Base-by-base conservation (phyloP, 352 stramenopile species). In the Phytophthora quininea region DNA sequence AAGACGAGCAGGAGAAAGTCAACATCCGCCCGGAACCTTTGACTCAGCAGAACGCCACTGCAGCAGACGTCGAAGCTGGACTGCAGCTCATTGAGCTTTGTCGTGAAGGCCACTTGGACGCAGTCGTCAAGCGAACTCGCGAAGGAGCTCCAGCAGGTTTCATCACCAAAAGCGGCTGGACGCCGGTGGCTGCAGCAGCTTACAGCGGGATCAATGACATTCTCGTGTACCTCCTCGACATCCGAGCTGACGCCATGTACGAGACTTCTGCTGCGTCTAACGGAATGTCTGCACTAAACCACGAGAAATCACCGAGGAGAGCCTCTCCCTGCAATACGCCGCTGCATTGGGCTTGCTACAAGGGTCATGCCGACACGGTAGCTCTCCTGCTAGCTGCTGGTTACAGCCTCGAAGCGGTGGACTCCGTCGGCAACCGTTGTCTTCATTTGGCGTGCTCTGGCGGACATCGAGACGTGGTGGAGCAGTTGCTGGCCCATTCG, bases 281-380 rank as follows among this genome's bases (percentile, higher is more conserved):
- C 58, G 61, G 50, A 29, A 58, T 48, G 45, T 46, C 29, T 65
- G 62, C 19, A 19, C 38, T 38, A 24, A 24, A 24, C 19, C 19
- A 24, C 38, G 42, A 35, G 12, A 4, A 19, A 64, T 14, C 37
- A 14, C 49, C 19, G 42, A 27, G 9, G 14, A 73, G 65, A 42
- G 60, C 65, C 19, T 45, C 50, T 14, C 65, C 47, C 10, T 69
- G 54, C 51, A 93, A 92, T 55, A 95, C 86, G 10, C 89, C 89
- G 10, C 67, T 96, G 40, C 89, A 96, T 58, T 96, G 89, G 89
- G 84, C 86, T n/a, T 89, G 84, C 71, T 96, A 96, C 71, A 89
- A 88, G 51, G 87, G 86, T 19, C 84, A 95, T 47, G 57, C 71
- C 35, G 73, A 90, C 62, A 79, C 91, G 29, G 82, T 93, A 24